Evolutionary conservation across 768 basidiomycete genomes (phyloP), one percentile per base, ranked within the genome.

Genomic region (Mycena capillaripes): DNA sequence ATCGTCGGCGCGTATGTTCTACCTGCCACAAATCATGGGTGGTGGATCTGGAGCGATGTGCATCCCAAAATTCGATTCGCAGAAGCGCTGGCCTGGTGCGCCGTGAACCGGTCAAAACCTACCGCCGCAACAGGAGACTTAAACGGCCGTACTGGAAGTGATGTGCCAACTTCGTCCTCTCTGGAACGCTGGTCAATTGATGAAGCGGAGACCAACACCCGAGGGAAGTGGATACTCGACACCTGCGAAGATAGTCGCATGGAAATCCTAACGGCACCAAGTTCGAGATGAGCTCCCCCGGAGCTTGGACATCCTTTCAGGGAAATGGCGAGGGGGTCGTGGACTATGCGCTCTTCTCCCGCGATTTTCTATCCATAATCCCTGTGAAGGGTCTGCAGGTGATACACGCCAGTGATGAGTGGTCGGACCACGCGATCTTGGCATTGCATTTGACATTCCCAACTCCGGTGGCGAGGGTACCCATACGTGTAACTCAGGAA

Each of bases 1-100:
- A 7, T 67, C 21, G 42, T 67, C 21, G 66, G 66, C 14, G 2
- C 66, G 11, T 67, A 67, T 25, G 9, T 67, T 10, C 44, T 67
- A 1, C 66, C 66, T 0, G 21, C 66, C 3, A 23, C 46, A 5
- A 23, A 21, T 27, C 8, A 6, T 4, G 1, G 7, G 5, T 46
- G 55, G 55, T 4, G 1, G 12, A 4, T 7, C 1, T 58, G 55
- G 42, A n/a, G 44, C 1, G 55, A 44, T 3, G 64, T 56, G 1
- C 23, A 30, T 11, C 29, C 55, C 1, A 9, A 34, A 25, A 34
- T 21, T 2, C 25, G 56, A 5, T 17, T 64, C 4, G 19, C 66
- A 5, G 55, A 67, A n/a, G 56, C 66, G 2, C 1, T 58, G 7
- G 29, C 56, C 3, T 36, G 4, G 17, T 58, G 55, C 30, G 3